A percentile compares a stretch with the other conserved stretches of the same genome.
phyloP scores from a whole-genome alignment of 2,329 filamentous ascomycete genomes.

The Didymella exigua region DNA sequence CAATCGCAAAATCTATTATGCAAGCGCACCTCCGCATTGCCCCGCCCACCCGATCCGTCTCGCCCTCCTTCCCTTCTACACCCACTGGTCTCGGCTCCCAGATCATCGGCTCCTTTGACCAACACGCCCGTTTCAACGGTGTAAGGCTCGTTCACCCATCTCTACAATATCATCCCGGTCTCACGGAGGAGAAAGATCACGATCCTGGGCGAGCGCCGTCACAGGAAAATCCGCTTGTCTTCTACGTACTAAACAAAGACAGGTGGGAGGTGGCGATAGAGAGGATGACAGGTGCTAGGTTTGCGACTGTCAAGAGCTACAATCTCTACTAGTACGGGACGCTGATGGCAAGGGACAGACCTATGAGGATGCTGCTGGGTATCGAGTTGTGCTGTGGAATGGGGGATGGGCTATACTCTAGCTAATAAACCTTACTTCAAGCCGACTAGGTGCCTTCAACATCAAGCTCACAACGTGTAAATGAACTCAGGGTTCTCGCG shows the following conservation, averaged over 20 bases:
- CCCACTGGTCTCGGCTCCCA: constrained; percentile 50
- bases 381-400: constrained; percentile 52
- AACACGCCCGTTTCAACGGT: constrained; percentile 51
- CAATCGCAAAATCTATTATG: too few relatives aligned
- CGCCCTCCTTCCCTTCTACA: constrained; percentile 52
- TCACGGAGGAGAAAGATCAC: constrained; percentile 47
- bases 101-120: constrained; percentile 42
- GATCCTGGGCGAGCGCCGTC: constrained; percentile 47
- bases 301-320: constrained; percentile 46
- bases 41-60: constrained; percentile 50
- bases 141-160: constrained; percentile 51
- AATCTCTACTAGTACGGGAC: constrained; percentile 58
- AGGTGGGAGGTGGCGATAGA: constrained; percentile 40
- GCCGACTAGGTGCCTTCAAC: too few relatives aligned
- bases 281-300: constrained; percentile 47
- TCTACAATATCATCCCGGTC: constrained; percentile 53
- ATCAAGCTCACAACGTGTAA: constrained; percentile 56
- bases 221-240: constrained; percentile 54
- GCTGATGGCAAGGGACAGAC: constrained; percentile 49
- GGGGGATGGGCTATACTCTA: constrained; percentile 17
- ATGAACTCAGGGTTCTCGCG: constrained; percentile 68
- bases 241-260: constrained; percentile 48
- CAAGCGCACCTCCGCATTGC: constrained; percentile 49
- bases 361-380: constrained; percentile 55
- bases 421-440: not conserved